Evolutionary conservation across 768 basidiomycete species (phyloP), one percentile per base, ranked within the genome.

Genomic region (Serendipita vermifera): DNA sequence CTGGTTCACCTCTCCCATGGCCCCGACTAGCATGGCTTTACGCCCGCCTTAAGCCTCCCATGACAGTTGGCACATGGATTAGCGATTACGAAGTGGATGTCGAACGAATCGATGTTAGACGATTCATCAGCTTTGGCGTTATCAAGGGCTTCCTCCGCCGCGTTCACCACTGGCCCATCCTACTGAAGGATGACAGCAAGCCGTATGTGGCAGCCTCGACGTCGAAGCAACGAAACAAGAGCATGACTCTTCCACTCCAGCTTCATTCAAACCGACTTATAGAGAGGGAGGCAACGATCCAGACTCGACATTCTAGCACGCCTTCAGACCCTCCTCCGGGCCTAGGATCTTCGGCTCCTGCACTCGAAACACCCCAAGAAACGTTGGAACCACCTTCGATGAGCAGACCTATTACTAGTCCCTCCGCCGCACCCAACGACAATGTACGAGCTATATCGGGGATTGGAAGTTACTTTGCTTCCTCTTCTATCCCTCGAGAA

Each of bases 141-240:
- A 94, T 99, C 71, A 99, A 99, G 82, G 94, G 93, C 0, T 98
- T 98, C 66, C 74, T 99, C 14, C 83, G 90, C 11, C 76, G 96
- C 38, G 84, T 97, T 0, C 89, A 96, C 65, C 81, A 92, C n/a
- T 98, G 84, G 75, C 96, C 94, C 0, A 71, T 93, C 39, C 77
- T 87, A 58, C 57, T 63, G 35, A 63, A 62, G 22, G 31, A 11
- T 13, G 55, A 48, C 46, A 22, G 29, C 29, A 51, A n/a, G n/a
- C n/a, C n/a, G n/a, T n/a, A n/a, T n/a, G n/a, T n/a, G n/a, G n/a
- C n/a, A n/a, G n/a, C n/a, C n/a, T n/a, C 17, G 22, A 51, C 27
- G 38, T 56, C 35, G 35, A 58, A 63, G 63, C 56, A 59, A 59
- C 5, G n/a, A 31, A 7, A 65, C 60, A 54, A 36, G 2, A 36